Percentiles rank a stretch among this genome's conserved stretches.
These are phyloP conservation scores for Trametes cinnabarina DNA, from an alignment of 768 basidiomycete species.

Conservation along the genomic window DNA sequence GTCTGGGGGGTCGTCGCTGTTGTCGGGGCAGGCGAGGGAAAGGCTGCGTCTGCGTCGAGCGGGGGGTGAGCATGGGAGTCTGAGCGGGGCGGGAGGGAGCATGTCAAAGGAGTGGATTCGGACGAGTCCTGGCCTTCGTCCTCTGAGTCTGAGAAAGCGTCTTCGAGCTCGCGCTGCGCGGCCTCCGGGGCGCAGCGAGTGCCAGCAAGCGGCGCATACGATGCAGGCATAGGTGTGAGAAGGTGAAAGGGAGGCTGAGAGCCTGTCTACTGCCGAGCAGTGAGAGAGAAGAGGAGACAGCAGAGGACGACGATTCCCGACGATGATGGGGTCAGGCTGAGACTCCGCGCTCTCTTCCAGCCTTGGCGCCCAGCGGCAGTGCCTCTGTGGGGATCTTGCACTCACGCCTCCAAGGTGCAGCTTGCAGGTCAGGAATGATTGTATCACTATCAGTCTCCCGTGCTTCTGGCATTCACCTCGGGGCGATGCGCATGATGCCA, in stretches of 20 bases:
- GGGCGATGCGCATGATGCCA: background rate
- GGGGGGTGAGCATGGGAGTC: constrained; percentile 29
- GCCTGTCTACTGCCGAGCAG: background rate
- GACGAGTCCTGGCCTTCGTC: constrained; percentile 52
- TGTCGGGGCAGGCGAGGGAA: constrained; percentile 16
- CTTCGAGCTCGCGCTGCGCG: constrained; percentile 65
- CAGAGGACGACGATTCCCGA: no score
- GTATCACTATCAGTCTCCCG: background rate
- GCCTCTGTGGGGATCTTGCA: background rate
- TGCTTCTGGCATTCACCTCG: background rate
- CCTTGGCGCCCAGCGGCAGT: background rate
- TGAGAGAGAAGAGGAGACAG: background rate
- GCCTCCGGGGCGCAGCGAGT: constrained; percentile 42
- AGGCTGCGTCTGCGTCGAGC: constrained; percentile 23
- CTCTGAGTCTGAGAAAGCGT: constrained; percentile 58
- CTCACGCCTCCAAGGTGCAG: no score
- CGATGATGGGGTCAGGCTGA: no score
- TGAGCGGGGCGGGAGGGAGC: constrained; percentile 16
- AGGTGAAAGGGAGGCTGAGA: background rate
- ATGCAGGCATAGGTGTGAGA: constrained; percentile 41
- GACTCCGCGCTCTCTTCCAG: no score
- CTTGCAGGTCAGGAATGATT: background rate
- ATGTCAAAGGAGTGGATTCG: constrained; percentile 40
- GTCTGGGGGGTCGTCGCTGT: constrained; percentile 14
- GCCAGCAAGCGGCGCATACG: constrained; percentile 54